These are phyloP conservation scores for Carex kokanica DNA, from an alignment of 176 grass and related monocot genomes.

Conservation along the genomic window DNA sequence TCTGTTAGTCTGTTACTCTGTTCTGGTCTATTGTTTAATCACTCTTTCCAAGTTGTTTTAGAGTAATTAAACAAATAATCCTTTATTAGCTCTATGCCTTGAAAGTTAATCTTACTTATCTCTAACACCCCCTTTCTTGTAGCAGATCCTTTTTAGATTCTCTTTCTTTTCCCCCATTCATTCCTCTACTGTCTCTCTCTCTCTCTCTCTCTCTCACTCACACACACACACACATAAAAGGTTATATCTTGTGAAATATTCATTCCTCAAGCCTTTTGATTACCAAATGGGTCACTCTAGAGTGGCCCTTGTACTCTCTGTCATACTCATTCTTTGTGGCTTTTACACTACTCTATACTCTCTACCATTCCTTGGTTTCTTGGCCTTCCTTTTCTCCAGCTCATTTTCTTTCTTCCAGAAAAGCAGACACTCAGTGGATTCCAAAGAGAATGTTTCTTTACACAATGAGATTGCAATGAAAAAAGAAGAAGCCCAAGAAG, in stretches of 20 bases:
- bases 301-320: conserved; percentile 55
- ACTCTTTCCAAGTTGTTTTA: background rate
- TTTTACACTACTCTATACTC: conserved; percentile 50
- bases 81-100: background rate
- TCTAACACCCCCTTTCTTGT: background rate
- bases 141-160: background rate
- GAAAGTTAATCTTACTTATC: background rate
- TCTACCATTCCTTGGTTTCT: conserved; percentile 52
- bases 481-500: conserved; percentile 29
- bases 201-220: background rate
- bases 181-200: background rate
- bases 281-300: conserved; percentile 30
- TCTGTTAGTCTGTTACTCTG: conserved; percentile 11
- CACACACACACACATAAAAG: background rate
- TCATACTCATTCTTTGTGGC: conserved; percentile 71
- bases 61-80: background rate
- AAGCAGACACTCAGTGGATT: conserved; percentile 37
- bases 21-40: no score
- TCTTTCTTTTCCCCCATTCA: no score
- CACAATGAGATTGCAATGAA: conserved; percentile 29
- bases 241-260: conserved; percentile 21
- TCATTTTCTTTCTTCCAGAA: conserved; percentile 57
- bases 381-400: conserved; percentile 51
- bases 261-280: conserved; percentile 17
- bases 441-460: conserved; percentile 12